A percentile compares a stretch with the other conserved stretches of the same genome.
Evolutionary conservation across 129 eudicot species (phyloP).

Genomic region (Centella asiatica): DNA sequence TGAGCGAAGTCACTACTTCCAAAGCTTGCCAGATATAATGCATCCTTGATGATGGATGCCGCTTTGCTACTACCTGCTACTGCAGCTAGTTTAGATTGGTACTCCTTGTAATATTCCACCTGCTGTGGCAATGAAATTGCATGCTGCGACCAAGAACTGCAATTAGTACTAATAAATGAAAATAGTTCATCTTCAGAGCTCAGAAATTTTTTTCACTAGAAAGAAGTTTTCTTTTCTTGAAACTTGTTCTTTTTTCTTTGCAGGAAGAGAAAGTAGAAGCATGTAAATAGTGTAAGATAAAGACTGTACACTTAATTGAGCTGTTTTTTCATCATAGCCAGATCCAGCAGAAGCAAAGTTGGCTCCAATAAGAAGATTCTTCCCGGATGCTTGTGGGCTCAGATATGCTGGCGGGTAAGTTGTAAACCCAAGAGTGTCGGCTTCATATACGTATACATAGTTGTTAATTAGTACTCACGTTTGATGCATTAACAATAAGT

Average conservation of each 20-base stretch:
- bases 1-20: constrained; percentile 62
- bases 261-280: background rate
- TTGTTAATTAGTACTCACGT: no score
- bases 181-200: background rate
- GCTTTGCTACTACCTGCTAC: constrained; percentile 54
- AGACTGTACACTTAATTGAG: constrained; percentile 40
- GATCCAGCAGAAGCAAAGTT: constrained; percentile 93
- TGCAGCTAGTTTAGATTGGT: constrained; percentile 38
- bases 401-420: constrained; percentile 77
- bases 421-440: constrained; percentile 79
- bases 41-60: constrained; percentile 42
- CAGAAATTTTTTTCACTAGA: no score
- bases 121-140: constrained; percentile 59
- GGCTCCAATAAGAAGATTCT: constrained; percentile 72
- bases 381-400: constrained; percentile 86
- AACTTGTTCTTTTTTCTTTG: no score
- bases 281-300: background rate
- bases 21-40: constrained; percentile 37
- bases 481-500: no score
- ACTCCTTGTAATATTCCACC: constrained; percentile 48
- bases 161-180: background rate
- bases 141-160: constrained; percentile 32
- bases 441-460: no score
- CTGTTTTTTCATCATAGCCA: constrained; percentile 77
- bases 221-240: no score